phyloP scores from a whole-genome alignment of 2,329 filamentous ascomycete species.

The Trichocomaceae sp. region DNA sequence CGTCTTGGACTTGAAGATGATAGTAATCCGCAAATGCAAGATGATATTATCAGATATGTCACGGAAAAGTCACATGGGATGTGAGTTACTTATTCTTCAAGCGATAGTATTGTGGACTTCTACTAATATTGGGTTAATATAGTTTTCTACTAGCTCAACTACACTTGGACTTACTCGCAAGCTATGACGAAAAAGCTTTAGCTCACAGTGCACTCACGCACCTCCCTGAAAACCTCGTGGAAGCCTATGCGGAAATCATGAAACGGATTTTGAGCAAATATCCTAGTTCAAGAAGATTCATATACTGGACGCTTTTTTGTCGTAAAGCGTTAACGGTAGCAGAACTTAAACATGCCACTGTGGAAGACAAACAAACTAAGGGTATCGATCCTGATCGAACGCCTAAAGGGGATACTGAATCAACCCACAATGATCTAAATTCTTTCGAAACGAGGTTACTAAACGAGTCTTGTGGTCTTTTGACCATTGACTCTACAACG shows the following conservation, averaged over 20 bases:
- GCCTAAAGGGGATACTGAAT: constrained; percentile 12
- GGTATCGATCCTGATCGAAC: background rate
- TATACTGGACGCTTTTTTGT: constrained; percentile 26
- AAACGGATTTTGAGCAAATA: constrained; percentile 22
- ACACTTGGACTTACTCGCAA: constrained; percentile 24
- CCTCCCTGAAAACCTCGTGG: constrained; percentile 23
- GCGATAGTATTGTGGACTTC: background rate
- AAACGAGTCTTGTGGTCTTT: constrained; percentile 18
- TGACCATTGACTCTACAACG: constrained; percentile 22
- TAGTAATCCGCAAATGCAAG: constrained; percentile 11
- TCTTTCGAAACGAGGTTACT: constrained; percentile 19
- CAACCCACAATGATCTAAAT: constrained; percentile 9
- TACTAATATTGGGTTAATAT: background rate
- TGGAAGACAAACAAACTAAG: background rate
- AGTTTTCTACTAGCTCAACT: constrained; percentile 27
- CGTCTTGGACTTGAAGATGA: constrained; percentile 8
- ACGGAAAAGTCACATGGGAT: constrained; percentile 22
- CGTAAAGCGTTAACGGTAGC: constrained; percentile 20
- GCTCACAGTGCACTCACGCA: constrained; percentile 21
- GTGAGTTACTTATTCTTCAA: constrained; percentile 17
- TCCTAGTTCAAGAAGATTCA: constrained; percentile 17
- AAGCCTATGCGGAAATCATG: constrained; percentile 28
- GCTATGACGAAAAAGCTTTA: constrained; percentile 17
- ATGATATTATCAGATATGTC: constrained; percentile 17
- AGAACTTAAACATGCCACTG: constrained; percentile 20